Percentiles rank a stretch among this genome's conserved stretches.
phyloP scores from a whole-genome alignment of 352 stramenopile species.

The Blastocystis sp. region DNA sequence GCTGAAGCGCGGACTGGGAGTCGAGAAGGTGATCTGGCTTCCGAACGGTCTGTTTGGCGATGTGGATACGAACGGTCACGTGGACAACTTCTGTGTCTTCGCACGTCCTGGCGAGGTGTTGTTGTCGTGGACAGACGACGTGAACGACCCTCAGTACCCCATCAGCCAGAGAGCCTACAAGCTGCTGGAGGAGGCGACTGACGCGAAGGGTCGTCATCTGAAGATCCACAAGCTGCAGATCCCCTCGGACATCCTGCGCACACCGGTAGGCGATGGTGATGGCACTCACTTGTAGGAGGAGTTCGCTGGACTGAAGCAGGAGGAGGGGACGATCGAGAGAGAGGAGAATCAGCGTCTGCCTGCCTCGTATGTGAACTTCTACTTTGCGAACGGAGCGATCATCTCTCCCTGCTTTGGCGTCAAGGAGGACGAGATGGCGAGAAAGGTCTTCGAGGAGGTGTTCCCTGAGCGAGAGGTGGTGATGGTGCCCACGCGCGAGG shows the following conservation, averaged over 20 bases:
- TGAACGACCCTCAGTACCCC: conserved; percentile 65
- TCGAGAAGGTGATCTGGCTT: conserved; percentile 69
- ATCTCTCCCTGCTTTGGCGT: conserved; percentile 69
- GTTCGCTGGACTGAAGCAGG: conserved; percentile 4
- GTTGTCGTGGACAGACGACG: conserved; percentile 69
- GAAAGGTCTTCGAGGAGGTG: conserved; percentile 61
- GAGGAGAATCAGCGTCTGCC: conserved; percentile 66
- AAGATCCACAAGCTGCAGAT: conserved; percentile 68
- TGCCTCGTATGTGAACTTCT: conserved; percentile 72
- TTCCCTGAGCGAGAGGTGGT: conserved; percentile 68
- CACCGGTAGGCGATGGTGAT: background rate
- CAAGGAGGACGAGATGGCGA: conserved; percentile 63
- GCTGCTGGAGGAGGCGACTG: conserved; percentile 64
- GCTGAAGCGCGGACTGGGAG: conserved; percentile 64
- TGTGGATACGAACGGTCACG: conserved; percentile 70
- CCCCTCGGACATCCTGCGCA: conserved; percentile 64
- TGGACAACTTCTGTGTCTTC: conserved; percentile 70
- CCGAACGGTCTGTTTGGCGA: conserved; percentile 66
- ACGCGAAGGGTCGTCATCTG: conserved; percentile 66
- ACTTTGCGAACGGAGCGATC: conserved; percentile 69
- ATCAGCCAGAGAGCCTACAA: conserved; percentile 64
- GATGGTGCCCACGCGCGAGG: conserved; percentile 66
- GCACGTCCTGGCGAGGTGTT: conserved; percentile 63
- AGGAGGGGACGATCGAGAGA: conserved; percentile 61
- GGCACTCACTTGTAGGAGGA: background rate